Evolutionary conservation across 768 basidiomycete genomes (phyloP), one percentile per base, ranked within the genome.

Genomic region (Lentinus tigrinus): DNA sequence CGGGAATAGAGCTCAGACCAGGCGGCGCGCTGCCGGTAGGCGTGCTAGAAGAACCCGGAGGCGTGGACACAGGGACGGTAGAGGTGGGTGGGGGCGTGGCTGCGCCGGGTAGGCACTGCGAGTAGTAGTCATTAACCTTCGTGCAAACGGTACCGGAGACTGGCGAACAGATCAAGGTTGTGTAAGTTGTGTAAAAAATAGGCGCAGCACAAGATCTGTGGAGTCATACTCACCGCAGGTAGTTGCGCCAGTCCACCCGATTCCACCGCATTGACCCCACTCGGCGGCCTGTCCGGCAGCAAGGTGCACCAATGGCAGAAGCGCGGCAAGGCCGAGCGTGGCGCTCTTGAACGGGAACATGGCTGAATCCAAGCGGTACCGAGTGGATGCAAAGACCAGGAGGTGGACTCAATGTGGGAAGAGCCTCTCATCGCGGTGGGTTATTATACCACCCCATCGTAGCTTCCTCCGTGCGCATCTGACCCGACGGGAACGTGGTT

Each of bases 71-170:
- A 2, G 23, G 37, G 3, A 49, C 39, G 3, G 55, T 36, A 16
- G 58, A 19, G 17, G 51, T 37, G 2, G 60, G 51, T 0, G 59
- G 28, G 8, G 40, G 13, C 3, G 53, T 26, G 17, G 4, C 50
- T 3, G 58, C 26, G 3, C 43, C 43, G 8, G 43, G 43, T 4
- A 79, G 63, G 59, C 78, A 79, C 59, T 79, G 78, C 7, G 73
- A 76, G 58, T 77, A 79, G 49, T 69, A 79, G 3, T 70, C 47
- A 60, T 77, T 79, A 10, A 60, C 27, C 64, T 48, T 61, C 63
- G 65, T 69, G 63, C 79, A 80, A 6, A 68, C 67, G 21, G 69
- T 72, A 0, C 78, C 78, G 11, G 74, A 17, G 28, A 75, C 61
- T 62, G n/a, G 7, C 17, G 31, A 36, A 27, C 28, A 14, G 46